These are phyloP conservation scores for Adansonia gregorii DNA, from an alignment of 441 rosid species.

Conservation along the genomic window DNA sequence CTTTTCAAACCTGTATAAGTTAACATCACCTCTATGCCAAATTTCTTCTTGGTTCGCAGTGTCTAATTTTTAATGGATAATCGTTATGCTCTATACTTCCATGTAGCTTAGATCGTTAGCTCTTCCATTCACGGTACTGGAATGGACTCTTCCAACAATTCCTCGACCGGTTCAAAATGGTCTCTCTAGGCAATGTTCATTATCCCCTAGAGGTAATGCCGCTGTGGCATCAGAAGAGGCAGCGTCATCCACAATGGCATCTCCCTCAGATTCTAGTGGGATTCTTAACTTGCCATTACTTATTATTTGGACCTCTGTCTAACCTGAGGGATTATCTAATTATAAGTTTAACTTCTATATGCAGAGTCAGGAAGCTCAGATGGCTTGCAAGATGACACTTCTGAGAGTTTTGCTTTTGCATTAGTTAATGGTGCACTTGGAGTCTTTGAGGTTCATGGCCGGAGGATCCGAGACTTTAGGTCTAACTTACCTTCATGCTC, in stretches of 20 bases:
- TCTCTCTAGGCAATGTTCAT: slow-evolving; percentile 55
- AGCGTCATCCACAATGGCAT: slow-evolving; percentile 45
- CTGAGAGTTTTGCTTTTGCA: slow-evolving; percentile 98
- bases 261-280: slow-evolving; percentile 79
- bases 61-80: slow-evolving; percentile 35
- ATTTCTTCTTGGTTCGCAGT: slow-evolving; percentile 18
- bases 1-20: not conserved
- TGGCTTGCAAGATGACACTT: slow-evolving; percentile 67
- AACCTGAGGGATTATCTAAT: slow-evolving; percentile 24
- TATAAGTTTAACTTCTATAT: slow-evolving; percentile 33
- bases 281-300: slow-evolving; percentile 32
- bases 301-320: slow-evolving; percentile 22
- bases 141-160: slow-evolving; percentile 49
- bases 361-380: slow-evolving; percentile 58
- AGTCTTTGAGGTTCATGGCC: slow-evolving; percentile 97
- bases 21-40: not conserved
- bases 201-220: slow-evolving; percentile 43
- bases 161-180: slow-evolving; percentile 72
- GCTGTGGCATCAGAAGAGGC: slow-evolving; percentile 53
- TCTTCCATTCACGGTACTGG: slow-evolving; percentile 26
- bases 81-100: slow-evolving; percentile 51
- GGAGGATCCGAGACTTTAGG: slow-evolving; percentile 97
- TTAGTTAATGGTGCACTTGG: slow-evolving; percentile 97
- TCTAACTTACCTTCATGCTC: slow-evolving; percentile 28
- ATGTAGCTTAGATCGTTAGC: slow-evolving; percentile 99